Conservation (phyloP, 345 rosid species). For the Isatis tinctoria region DNA sequence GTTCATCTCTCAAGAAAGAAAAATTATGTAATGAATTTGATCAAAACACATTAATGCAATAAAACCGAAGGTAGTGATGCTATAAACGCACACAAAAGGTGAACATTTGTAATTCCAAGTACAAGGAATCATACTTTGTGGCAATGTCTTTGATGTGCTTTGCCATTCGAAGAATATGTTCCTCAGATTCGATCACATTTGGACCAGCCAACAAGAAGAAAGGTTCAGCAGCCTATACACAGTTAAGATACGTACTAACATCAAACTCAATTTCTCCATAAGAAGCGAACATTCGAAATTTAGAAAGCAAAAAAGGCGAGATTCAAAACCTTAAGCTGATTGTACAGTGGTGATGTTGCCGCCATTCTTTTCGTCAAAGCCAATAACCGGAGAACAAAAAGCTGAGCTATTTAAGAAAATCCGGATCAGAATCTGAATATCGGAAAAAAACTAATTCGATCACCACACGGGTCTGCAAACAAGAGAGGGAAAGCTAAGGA, state of each 20-base stretch:
- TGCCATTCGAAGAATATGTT: conserved; percentile 79
- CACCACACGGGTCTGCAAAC: conserved; percentile 5
- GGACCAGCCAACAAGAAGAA: conserved; percentile 93
- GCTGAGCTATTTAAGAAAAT: neutral
- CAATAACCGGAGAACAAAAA: neutral
- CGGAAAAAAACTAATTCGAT: neutral
- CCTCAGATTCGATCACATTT: conserved; percentile 96
- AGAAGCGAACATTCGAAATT: neutral
- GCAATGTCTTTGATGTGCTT: conserved; percentile 60
- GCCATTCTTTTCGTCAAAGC: conserved; percentile 23
- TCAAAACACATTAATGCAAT: neutral
- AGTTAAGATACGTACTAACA: neutral
- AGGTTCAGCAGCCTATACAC: conserved; percentile 68
- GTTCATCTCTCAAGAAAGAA: neutral
- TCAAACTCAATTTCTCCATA: neutral
- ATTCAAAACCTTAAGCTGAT: conserved; percentile 62
- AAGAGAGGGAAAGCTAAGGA: neutral
- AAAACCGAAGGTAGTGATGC: conserved; percentile 3
- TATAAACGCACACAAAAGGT: neutral
- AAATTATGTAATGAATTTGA: neutral
- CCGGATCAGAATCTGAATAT: neutral
- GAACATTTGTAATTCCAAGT: neutral
- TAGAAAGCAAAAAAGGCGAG: neutral
- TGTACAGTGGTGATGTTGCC: conserved; percentile 54
- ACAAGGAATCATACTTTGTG: conserved; percentile 47